Base-by-base conservation (phyloP, 768 basidiomycete genomes). In the Suillus variegatus region DNA sequence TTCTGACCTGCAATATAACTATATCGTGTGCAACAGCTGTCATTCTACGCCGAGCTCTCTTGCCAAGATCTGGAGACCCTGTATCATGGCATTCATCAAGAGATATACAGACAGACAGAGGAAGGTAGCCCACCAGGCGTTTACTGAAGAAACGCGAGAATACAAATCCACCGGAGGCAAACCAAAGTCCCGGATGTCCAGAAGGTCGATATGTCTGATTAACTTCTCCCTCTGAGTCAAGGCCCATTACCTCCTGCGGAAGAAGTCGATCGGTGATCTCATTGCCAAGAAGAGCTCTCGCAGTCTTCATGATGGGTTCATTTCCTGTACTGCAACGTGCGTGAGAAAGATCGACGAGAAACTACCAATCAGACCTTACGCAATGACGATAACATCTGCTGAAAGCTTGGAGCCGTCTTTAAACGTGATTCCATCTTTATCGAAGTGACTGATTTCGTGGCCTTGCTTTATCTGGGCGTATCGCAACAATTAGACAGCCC, bases 371-470 rank as follows among this genome's bases (percentile, higher is more conserved):
- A 72, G 83, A 66, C 82, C 84, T 20, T 84, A 85, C 2, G 82
- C 82, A 64, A 81, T 79, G 20, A 85, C 76, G 28, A 85, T 77
- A 38, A 83, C 75, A 66, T 85, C 83, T 40, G 78, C 81, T 32
- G 80, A 71, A 41, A 82, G 68, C 55, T 76, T 73, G 61, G 70
- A 75, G 18, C 80, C 79, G 63, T 82, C 72, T 9, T 72, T 73
- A 67, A 83, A 83, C 64, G 74, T 71, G 4, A 83, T 66, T 18
- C 81, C 80, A 77, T 80, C 68, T 76, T 78, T 72, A 78, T 81
- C 66, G 80, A 71, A 67, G 61, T 78, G 74, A 51, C 72, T 74
- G 68, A 81, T 80, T 61, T 77, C 67, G 63, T 78, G 74, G 44
- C 74, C 74, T 12, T 76, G 73, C 52, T 75, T 73, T 35, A 74